phyloP scores from a whole-genome alignment of 768 basidiomycete species.

The Infundibulicybe gibba region DNA sequence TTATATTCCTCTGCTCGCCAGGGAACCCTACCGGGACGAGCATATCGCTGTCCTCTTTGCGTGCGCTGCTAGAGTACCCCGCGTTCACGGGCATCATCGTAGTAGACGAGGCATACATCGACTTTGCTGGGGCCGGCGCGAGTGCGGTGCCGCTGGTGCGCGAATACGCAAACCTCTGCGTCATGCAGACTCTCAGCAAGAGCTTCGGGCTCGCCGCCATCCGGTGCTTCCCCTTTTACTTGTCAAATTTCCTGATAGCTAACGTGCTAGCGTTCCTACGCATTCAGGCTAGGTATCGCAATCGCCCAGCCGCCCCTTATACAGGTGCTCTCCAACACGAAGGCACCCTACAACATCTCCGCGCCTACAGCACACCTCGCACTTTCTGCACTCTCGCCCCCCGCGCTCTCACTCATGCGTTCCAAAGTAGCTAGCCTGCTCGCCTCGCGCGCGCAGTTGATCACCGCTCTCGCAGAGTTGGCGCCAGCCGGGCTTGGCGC shows the following conservation, averaged over 20 bases:
- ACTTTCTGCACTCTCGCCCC: constrained; percentile 66
- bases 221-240: constrained; percentile 43
- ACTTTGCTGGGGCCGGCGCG: constrained; percentile 66
- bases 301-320: constrained; percentile 88
- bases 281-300: constrained; percentile 16
- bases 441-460: constrained; percentile 52
- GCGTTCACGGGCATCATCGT: constrained; percentile 88
- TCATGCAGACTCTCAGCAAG: constrained; percentile 97
- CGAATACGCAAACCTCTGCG: constrained; percentile 84
- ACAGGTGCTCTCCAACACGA: constrained; percentile 89
- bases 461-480: constrained; percentile 44
- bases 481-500: constrained; percentile 53
- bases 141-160: constrained; percentile 71
- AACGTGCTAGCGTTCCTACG: too few relatives aligned
- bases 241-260: too few relatives aligned
- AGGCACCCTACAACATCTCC: constrained; percentile 97
- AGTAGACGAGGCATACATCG: constrained; percentile 97
- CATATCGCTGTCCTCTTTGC: constrained; percentile 69
- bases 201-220: constrained; percentile 95
- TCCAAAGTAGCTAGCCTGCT: constrained; percentile 57
- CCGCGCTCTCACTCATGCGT: constrained; percentile 62
- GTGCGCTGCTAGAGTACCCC: constrained; percentile 69
- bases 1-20: constrained; percentile 94
- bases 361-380: constrained; percentile 86
- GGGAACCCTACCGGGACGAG: constrained; percentile 95